These are phyloP conservation scores for Candolleomyces eurysporus DNA, from an alignment of 768 basidiomycete species.

Conservation along the genomic window DNA sequence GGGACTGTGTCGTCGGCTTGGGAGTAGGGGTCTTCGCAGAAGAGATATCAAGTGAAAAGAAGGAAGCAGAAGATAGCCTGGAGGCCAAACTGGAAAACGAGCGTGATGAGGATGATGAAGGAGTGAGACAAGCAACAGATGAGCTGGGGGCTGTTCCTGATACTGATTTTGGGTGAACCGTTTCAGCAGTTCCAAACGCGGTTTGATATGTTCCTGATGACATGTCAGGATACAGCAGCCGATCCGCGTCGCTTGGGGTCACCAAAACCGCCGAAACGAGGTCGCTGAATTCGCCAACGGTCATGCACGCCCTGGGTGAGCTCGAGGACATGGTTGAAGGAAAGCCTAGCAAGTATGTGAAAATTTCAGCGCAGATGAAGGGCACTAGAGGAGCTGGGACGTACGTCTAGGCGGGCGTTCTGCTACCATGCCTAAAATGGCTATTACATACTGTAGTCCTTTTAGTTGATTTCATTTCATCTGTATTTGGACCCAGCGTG, in stretches of 20 bases:
- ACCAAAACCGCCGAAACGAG: not conserved
- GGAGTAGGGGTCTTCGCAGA: not conserved
- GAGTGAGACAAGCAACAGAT: not conserved
- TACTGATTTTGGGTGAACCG: not conserved
- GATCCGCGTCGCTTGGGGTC: not conserved
- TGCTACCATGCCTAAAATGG: not conserved
- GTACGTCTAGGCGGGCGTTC: not conserved
- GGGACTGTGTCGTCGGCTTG: not conserved
- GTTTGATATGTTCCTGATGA: not conserved
- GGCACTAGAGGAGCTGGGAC: not conserved
- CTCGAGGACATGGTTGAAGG: no score
- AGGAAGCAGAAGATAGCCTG: not conserved
- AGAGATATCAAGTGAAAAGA: not conserved
- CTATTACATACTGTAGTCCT: not conserved
- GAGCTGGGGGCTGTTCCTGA: not conserved
- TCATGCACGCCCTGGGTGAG: not conserved
- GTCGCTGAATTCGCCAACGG: not conserved
- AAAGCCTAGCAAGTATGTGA: not conserved
- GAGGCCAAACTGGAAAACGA: not conserved
- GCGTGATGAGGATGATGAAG: not conserved
- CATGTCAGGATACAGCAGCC: not conserved
- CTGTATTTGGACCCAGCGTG: not conserved
- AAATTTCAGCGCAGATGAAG: not conserved
- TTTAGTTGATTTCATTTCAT: not conserved
- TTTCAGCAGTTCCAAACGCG: not conserved